Evolutionary conservation across 2,329 filamentous ascomycete species (phyloP), one percentile per base, ranked within the genome.

Genomic region (Eutypa lata): DNA sequence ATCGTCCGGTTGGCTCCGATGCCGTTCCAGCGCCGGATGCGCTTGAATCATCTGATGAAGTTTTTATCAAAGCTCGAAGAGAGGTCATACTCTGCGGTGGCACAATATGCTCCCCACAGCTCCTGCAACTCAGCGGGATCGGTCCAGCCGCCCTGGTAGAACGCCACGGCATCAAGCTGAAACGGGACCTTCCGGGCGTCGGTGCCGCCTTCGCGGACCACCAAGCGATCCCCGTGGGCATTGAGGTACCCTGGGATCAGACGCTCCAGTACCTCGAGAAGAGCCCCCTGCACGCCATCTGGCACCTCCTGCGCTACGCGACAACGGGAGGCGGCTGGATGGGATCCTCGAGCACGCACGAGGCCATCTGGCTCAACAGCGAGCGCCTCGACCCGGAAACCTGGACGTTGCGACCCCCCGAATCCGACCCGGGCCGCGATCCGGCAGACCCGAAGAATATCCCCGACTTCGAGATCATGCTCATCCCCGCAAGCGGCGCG

Each of bases 401-500:
- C n/a, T 7, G 50, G 19, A 21, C 14, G 19, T 37, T 16, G 16
- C 10, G 14, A 13, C 24, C 8, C 11, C 61, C 40, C 58, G 68
- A n/a, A n/a, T n/a, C n/a, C n/a, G n/a, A n/a, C n/a, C n/a, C n/a
- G n/a, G n/a, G n/a, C n/a, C n/a, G n/a, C n/a, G 42, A 52, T 52
- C 3, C 40, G 49, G 3, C 42, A 38, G 38, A 38, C 1, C 51
- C 61, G 2, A 46, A 51, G 21, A 68, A 71, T 48, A 21, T 67
- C 0, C 67, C 67, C 2, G 63, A 71, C 18, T 44, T 66, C 22
- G 68, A 71, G 50, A 55, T 70, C 49, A 66, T 78, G 55, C 56
- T 77, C 11, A 68, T 73, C 51, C 73, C 73, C 61, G 66, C 70
- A 3, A 68, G 70, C 1, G 52, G 58, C 14, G 53, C 62, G 8